These are phyloP conservation scores for Diversispora epigaea DNA, from an alignment of 192 early-diverging fungal genomes.

Conservation along the genomic window DNA sequence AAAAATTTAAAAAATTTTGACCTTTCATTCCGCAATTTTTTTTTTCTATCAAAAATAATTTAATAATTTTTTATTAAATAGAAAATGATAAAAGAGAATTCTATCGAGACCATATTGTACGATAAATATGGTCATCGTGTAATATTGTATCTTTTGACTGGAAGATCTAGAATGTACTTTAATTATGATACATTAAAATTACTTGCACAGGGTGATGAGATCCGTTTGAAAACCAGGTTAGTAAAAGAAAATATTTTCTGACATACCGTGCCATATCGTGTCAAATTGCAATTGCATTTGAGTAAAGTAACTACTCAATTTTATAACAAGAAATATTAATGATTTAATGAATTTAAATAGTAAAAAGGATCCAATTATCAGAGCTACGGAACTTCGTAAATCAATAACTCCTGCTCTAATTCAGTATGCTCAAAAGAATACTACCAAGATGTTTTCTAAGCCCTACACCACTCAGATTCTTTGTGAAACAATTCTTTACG, in stretches of 20 bases:
- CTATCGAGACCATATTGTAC: slow-evolving; percentile 55
- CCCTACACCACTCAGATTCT: slow-evolving; percentile 70
- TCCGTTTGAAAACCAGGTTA: slow-evolving; percentile 62
- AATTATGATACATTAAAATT: slow-evolving; percentile 67
- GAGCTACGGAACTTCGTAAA: slow-evolving; percentile 68
- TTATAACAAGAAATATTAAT: neutral
- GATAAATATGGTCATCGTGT: slow-evolving; percentile 81
- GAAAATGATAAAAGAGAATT: slow-evolving; percentile 2
- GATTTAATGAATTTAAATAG: slow-evolving; percentile 36
- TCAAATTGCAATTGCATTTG: neutral
- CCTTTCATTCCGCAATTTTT: no score
- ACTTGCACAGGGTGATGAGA: slow-evolving; percentile 64
- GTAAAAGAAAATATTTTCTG: slow-evolving; percentile 1
- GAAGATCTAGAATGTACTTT: slow-evolving; percentile 74
- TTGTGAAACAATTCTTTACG: slow-evolving; percentile 66
- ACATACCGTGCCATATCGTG: neutral
- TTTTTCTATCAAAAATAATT: no score
- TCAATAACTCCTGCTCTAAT: slow-evolving; percentile 63
- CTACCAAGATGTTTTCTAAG: slow-evolving; percentile 60
- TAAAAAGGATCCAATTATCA: slow-evolving; percentile 80
- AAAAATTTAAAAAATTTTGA: neutral
- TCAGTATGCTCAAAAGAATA: slow-evolving; percentile 52
- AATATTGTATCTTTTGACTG: slow-evolving; percentile 77
- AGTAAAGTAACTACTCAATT: neutral
- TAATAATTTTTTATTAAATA: neutral